Percentiles rank a stretch among this genome's conserved stretches.
These are phyloP conservation scores for Cynanchum wilfordii DNA, from an alignment of 257 asterid species.

Conservation along the genomic window DNA sequence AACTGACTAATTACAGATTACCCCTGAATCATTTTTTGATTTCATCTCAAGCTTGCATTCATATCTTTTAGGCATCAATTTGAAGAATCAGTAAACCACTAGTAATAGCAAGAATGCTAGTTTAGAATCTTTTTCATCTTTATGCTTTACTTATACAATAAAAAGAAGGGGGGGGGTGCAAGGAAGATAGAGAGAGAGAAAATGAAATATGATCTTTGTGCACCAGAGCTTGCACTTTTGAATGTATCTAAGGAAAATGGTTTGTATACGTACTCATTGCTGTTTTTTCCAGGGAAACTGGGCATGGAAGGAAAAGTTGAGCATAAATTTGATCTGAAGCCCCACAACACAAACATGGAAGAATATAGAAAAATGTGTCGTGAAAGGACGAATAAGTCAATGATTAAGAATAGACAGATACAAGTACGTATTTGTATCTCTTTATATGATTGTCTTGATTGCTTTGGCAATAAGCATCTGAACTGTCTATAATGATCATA, in stretches of 20 bases:
- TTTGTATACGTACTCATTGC: neutral
- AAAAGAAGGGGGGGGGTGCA: no score
- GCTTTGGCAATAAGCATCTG: neutral
- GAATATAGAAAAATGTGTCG: slow-evolving; percentile 81
- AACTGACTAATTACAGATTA: neutral
- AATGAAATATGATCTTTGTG: neutral
- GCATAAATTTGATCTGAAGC: slow-evolving; percentile 93
- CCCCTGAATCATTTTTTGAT: neutral
- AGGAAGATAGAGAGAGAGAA: neutral
- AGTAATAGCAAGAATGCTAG: neutral
- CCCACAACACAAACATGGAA: slow-evolving; percentile 43
- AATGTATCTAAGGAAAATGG: neutral
- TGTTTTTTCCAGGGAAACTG: slow-evolving; percentile 27
- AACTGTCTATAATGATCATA: slow-evolving; percentile 13
- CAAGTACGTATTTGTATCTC: slow-evolving; percentile 41
- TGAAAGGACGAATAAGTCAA: slow-evolving; percentile 88
- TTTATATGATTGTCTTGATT: slow-evolving; percentile 12
- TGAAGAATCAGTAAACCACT: no score
- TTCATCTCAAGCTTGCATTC: neutral
- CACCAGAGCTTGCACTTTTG: neutral
- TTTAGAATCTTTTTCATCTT: neutral
- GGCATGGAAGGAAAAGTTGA: slow-evolving; percentile 83
- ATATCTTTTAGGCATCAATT: neutral
- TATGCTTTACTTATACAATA: no score
- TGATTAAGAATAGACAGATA: slow-evolving; percentile 83